A percentile compares a stretch with the other conserved stretches of the same genome.
Evolutionary conservation across 768 basidiomycete species (phyloP).

Genomic region (Pholiota molesta): DNA sequence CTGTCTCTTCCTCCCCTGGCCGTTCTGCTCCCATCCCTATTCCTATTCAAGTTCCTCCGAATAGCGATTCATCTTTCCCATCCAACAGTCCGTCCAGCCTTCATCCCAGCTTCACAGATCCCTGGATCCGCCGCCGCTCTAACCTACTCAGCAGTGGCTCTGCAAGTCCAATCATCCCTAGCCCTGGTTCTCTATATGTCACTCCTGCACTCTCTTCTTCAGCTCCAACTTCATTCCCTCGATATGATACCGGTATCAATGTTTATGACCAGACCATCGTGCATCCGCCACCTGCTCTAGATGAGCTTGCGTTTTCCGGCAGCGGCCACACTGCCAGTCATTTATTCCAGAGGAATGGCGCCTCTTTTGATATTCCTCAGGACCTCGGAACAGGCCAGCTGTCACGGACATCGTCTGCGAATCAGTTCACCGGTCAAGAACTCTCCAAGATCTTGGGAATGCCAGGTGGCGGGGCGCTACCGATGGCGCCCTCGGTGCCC

Average conservation of each 20-base stretch:
- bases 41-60: not conserved
- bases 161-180: not conserved
- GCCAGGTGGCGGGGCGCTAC: constrained; percentile 42
- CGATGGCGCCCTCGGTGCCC: constrained; percentile 43
- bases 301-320: constrained; percentile 7
- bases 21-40: constrained; percentile 6
- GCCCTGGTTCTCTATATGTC: not conserved
- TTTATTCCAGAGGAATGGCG: not conserved
- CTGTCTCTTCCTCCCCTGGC: not conserved
- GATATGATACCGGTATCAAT: not conserved
- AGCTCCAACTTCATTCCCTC: not conserved
- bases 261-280: not conserved
- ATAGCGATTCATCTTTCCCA: not conserved
- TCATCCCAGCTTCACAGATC: not conserved
- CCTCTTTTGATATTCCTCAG: not conserved
- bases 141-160: not conserved
- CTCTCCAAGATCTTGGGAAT: constrained; percentile 39
- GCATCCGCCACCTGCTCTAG: not conserved
- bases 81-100: constrained; percentile 5
- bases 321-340: constrained; percentile 6
- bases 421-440: constrained; percentile 26
- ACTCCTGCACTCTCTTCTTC: not conserved
- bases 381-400: not conserved
- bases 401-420: not conserved
- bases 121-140: not conserved